phyloP scores from a whole-genome alignment of 2,329 filamentous ascomycete genomes.

The Colletotrichum euphorbiae region DNA sequence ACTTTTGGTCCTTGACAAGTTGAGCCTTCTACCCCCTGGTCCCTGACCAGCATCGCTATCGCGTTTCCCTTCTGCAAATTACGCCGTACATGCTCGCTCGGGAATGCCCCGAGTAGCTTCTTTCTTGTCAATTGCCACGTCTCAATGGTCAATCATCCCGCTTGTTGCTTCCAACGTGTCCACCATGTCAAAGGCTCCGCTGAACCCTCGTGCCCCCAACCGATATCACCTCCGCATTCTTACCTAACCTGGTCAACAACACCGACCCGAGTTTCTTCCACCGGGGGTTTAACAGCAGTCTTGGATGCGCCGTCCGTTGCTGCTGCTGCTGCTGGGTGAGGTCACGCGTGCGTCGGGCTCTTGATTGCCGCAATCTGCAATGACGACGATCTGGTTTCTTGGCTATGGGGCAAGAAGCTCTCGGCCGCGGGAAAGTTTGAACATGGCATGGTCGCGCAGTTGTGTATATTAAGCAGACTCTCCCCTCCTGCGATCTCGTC shows the following conservation, averaged over 20 bases:
- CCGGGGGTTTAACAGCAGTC: slow-evolving; percentile 10
- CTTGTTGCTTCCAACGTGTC: neutral
- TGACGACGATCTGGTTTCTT: slow-evolving; percentile 28
- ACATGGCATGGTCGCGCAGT: neutral
- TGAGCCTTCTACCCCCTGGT: neutral
- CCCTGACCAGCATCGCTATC: neutral
- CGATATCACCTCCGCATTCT: slow-evolving; percentile 37
- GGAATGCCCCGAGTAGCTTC: slow-evolving; percentile 31
- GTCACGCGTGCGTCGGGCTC: slow-evolving; percentile 22
- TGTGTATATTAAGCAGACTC: slow-evolving; percentile 22
- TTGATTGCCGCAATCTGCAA: slow-evolving; percentile 2
- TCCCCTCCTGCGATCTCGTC: neutral
- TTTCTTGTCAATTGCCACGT: slow-evolving; percentile 12
- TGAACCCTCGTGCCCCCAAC: slow-evolving; percentile 2
- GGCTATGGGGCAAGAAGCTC: slow-evolving; percentile 13
- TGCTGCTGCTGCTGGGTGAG: slow-evolving; percentile 6
- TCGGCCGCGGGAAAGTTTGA: slow-evolving; percentile 9
- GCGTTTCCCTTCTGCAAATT: neutral
- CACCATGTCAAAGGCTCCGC: slow-evolving; percentile 3
- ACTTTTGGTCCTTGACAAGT: slow-evolving; percentile 18
- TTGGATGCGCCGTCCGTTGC: slow-evolving; percentile 11
- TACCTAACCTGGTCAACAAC: slow-evolving; percentile 35
- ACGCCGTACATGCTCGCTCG: slow-evolving; percentile 14
- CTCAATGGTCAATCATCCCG: neutral
- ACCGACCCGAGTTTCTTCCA: slow-evolving; percentile 29